Base-by-base conservation (phyloP, 345 rosid species). In the Luvunga scandens region DNA sequence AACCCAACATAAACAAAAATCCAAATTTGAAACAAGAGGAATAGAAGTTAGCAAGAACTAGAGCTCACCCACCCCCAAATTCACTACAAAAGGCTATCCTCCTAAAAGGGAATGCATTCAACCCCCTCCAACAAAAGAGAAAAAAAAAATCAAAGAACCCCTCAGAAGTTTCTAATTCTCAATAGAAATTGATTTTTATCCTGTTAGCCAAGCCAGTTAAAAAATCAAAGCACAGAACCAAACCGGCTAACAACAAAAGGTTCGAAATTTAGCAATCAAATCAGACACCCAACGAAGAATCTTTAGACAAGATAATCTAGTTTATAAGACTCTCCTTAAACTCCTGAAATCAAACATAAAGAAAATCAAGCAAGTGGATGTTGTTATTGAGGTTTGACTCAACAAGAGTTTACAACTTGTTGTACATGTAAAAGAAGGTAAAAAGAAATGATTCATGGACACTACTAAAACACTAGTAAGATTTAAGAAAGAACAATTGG, bases 1-100 rank as follows among this genome's bases (percentile, higher is more conserved):
- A 80, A 83, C 83, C 83, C 85, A 87, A 82, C 84, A 82, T 78
- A 66, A 80, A 81, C 75, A 84, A 78, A 81, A 80, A 66, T 60
- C 79, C 84, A 83, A 75, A 75, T 76, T 78, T 61, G 38, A 72
- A 59, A 69, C 69, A 77, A 72, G 38, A 69, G 19, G 3, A 19
- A 64, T 21, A 66, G 55, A 71, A 79, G 56, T 24, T 65, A 50
- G 16, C 13, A 31, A 62, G 64, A 31, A 22, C 19, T 53, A 55
- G 25, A 71, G 45, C 75, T 71, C 39, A 28, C 73, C 80, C 16
- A 71, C 77, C 78, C 78, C 79, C 57, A 75, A 82, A 76, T 79
- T 75, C 69, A 72, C 65, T 69, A 61, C 67, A 75, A 53, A 18
- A 53, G 57, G 57, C 57, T 53, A 53, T 53, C 22, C 57, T 53